A percentile compares a stretch with the other conserved stretches of the same genome.
Evolutionary conservation across 2,329 filamentous ascomycete species (phyloP).

Genomic region (Chaetomiaceae sp.): DNA sequence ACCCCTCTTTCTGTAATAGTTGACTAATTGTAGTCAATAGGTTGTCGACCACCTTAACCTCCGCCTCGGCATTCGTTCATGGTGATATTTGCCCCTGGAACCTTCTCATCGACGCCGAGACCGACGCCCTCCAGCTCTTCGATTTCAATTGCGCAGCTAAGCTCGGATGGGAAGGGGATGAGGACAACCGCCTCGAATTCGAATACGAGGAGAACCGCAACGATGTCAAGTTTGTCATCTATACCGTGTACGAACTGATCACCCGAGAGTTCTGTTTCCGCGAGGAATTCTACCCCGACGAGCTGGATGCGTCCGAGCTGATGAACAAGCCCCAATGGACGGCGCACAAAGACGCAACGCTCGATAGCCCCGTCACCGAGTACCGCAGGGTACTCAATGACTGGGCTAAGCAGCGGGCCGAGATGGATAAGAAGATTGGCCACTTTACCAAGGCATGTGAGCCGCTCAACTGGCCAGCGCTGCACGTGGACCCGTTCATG

Average conservation of each 20-base stretch:
- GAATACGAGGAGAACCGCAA: slow-evolving; percentile 12
- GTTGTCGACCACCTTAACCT: slow-evolving; percentile 18
- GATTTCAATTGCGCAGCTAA: slow-evolving; percentile 19
- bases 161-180: slow-evolving; percentile 17
- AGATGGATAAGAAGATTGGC: not conserved
- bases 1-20: not conserved
- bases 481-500: not conserved
- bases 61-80: slow-evolving; percentile 16
- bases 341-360: slow-evolving; percentile 30
- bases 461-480: slow-evolving; percentile 8
- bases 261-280: slow-evolving; percentile 28
- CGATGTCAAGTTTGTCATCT: slow-evolving; percentile 25
- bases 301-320: slow-evolving; percentile 12
- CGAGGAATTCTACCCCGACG: slow-evolving; percentile 26
- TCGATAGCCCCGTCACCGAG: slow-evolving; percentile 31
- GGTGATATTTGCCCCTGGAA: slow-evolving; percentile 17
- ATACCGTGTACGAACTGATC: slow-evolving; percentile 35
- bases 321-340: slow-evolving; percentile 27
- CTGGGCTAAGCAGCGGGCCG: slow-evolving; percentile 24
- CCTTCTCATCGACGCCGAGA: slow-evolving; percentile 17
- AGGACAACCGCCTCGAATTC: slow-evolving; percentile 1
- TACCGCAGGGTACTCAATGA: slow-evolving; percentile 27
- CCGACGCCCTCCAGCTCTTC: slow-evolving; percentile 16
- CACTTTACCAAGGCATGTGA: slow-evolving; percentile 1
- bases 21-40: not conserved